Conservation (phyloP, 73 alveolate species). For the Breviolum minutum region DNA sequence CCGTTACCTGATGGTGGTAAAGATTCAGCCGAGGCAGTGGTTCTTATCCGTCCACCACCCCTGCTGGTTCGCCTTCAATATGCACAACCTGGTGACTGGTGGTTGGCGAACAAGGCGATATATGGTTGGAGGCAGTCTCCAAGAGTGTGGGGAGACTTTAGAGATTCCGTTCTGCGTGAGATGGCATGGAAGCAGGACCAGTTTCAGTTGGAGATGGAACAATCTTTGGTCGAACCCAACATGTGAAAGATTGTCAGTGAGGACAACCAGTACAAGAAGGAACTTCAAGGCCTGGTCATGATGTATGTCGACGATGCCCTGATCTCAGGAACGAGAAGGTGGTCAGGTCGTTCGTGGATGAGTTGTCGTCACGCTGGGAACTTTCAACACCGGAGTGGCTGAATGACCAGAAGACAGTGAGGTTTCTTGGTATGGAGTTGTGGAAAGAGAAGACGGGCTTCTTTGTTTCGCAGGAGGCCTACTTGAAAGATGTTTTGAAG, state of each 20-base stretch:
- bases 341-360: not conserved
- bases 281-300: not conserved
- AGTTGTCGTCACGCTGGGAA: not conserved
- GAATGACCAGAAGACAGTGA: not conserved
- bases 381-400: not conserved
- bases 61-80: not conserved
- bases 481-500: not conserved
- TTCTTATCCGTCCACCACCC: not conserved
- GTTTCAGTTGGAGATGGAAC: not conserved
- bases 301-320: constrained; percentile 3
- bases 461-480: not conserved
- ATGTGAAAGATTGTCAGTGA: not conserved
- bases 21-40: not conserved
- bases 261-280: too few species aligned
- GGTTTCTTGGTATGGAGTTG: not conserved
- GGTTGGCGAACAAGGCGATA: not conserved
- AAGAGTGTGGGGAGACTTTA: not conserved
- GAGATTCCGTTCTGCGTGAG: not conserved
- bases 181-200: not conserved
- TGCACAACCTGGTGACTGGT: not conserved
- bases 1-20: not conserved
- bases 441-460: not conserved
- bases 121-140: not conserved
- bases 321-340: not conserved
- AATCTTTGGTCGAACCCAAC: not conserved